Percentiles rank a stretch among this genome's conserved stretches.
These are phyloP conservation scores for Talaromyces adpressus DNA, from an alignment of 495 filamentous ascomycete species.

Conservation along the genomic window DNA sequence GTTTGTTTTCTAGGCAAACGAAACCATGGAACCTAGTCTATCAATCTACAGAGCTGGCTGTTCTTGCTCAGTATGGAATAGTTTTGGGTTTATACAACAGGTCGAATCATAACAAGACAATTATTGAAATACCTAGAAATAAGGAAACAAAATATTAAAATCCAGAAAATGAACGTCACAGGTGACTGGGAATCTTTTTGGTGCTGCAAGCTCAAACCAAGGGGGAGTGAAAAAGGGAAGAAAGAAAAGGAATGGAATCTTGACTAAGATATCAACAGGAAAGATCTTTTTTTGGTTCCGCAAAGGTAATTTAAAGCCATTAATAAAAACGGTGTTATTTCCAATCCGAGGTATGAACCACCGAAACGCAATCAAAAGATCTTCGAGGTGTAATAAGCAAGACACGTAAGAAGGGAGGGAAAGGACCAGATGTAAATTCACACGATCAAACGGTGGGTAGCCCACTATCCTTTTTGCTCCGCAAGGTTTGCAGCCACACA, in stretches of 20 bases:
- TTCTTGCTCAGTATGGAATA: background rate
- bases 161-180: slow-evolving; percentile 15
- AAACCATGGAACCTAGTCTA: no score
- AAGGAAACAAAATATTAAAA: slow-evolving; percentile 17
- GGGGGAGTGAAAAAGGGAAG: slow-evolving; percentile 23
- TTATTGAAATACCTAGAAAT: slow-evolving; percentile 12
- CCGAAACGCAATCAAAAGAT: slow-evolving; percentile 18
- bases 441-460: background rate
- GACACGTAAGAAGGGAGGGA: slow-evolving; percentile 12
- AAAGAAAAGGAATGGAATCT: slow-evolving; percentile 18
- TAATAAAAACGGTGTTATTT: slow-evolving; percentile 32
- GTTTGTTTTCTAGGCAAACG: no score
- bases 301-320: slow-evolving; percentile 28
- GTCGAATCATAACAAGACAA: background rate
- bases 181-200: slow-evolving; percentile 8
- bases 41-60: no score
- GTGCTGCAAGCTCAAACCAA: slow-evolving; percentile 6
- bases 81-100: background rate
- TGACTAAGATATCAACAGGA: slow-evolving; percentile 6
- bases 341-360: slow-evolving; percentile 13
- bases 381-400: slow-evolving; percentile 12
- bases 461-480: background rate
- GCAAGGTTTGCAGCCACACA: background rate
- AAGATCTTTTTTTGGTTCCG: slow-evolving; percentile 8
- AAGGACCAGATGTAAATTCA: slow-evolving; percentile 14